Percentiles rank a stretch among this genome's conserved stretches.
These are phyloP conservation scores for Monsonia emarginata DNA, from an alignment of 441 rosid species.

Conservation along the genomic window DNA sequence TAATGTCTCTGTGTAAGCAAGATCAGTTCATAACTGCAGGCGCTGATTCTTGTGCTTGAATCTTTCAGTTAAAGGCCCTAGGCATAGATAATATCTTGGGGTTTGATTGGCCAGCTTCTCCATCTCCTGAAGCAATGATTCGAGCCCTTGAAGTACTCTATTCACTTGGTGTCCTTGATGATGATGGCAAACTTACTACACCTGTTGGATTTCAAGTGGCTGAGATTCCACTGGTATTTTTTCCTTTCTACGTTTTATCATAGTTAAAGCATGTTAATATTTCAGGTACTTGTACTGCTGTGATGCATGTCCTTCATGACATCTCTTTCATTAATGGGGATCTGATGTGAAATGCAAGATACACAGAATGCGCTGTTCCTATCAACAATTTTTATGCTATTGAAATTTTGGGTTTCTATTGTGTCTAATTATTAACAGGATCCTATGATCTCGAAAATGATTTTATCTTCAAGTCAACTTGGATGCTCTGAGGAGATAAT, in stretches of 20 bases:
- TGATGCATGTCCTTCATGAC: not conserved
- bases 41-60: conserved; percentile 16
- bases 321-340: not conserved
- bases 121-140: conserved; percentile 80
- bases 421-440: conserved; percentile 38
- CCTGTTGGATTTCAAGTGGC: conserved; percentile 96
- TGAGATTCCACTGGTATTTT: conserved; percentile 79
- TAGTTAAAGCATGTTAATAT: not conserved
- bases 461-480: conserved; percentile 73
- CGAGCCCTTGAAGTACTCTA: conserved; percentile 89
- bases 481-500: conserved; percentile 88
- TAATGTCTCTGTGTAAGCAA: conserved; percentile 1
- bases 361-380: not conserved
- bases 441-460: conserved; percentile 88
- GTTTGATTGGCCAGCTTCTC: conserved; percentile 96
- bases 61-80: conserved; percentile 70
- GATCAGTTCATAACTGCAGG: conserved; percentile 2
- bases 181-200: conserved; percentile 92
- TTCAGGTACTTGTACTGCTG: not conserved
- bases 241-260: not conserved
- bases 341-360: not conserved
- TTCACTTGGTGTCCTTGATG: conserved; percentile 81
- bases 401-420: conserved; percentile 3
- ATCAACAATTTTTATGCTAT: not conserved
- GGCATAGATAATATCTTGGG: conserved; percentile 93